Base-by-base conservation (phyloP, 805 yeast species). In the Barnettozyma wickerhamii region DNA sequence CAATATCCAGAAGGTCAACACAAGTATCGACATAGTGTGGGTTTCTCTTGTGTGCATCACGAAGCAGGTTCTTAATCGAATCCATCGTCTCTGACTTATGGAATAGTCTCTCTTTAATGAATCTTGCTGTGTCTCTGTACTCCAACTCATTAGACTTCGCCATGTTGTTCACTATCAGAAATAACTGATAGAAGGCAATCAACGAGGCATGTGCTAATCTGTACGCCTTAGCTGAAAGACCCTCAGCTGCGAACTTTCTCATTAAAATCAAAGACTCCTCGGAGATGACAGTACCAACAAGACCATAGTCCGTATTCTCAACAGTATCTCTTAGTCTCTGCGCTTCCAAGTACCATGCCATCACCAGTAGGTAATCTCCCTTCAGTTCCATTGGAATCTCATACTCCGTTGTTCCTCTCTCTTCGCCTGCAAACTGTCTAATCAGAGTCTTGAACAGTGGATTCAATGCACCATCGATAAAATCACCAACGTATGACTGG, bases 311-410 rank as follows among this genome's bases (percentile, higher is more conserved):
- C 23, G 53, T 40, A 19, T 38, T 32, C 19, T 59, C 45, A 17
- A 51, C 32, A 19, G 48, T 46, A 30, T 64, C 56, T 44, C 65
- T 52, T 6, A 53, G 61, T 17, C 83, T 64, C 50, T 84, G 87
- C 44, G 77, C 87, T 26, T 72, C 72, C 35, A 88, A 64, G 50
- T 88, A 81, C 96, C 97, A 91, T 1, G 86, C 69, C 6, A 74
- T 63, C 6, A 85, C 64, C 43, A 75, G 68, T 31, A 84, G 72
- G 54, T 73, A 89, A 33, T 77, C 77, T 37, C 47, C 38, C 13
- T 40, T 41, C 14, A 30, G 19, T 19, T 19, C 33, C 14, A 31
- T 19, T 9, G 14, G 18, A 14, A 20, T 27, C 18, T 15, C 12
- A 27, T 12, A 12, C 30, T 23, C 24, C 20, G 9, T n/a, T 31